Conservation (phyloP, 75 land plant genomes). For the Chamaecyparis obtusa region DNA sequence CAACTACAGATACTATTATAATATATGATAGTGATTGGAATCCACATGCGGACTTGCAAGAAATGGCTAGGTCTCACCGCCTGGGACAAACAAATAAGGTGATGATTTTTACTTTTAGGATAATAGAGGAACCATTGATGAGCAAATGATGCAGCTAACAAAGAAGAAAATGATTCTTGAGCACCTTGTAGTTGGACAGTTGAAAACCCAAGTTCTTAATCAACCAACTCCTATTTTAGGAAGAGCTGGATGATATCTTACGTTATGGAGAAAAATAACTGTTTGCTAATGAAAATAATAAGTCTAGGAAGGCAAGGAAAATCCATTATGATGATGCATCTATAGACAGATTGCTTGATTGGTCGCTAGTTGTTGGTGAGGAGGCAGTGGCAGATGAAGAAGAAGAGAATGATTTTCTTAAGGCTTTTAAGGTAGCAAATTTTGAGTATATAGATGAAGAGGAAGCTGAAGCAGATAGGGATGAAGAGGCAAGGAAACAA, state of each 20-base stretch:
- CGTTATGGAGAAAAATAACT: conserved; percentile 93
- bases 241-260: conserved; percentile 97
- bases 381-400: conserved; percentile 70
- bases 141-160: conserved; percentile 99
- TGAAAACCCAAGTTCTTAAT: conserved; percentile 82
- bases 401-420: conserved; percentile 83
- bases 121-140: conserved; percentile 93
- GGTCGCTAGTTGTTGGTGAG: conserved; percentile 75
- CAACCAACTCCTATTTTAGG: conserved; percentile 65
- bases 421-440: conserved; percentile 87
- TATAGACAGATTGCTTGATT: conserved; percentile 92
- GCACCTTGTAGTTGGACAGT: conserved; percentile 93
- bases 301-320: conserved; percentile 76
- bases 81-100: conserved; percentile 95
- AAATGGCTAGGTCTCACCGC: conserved; percentile 99
- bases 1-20: conserved; percentile 97
- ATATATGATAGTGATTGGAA: conserved; percentile 99
- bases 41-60: conserved; percentile 99
- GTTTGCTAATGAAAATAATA: conserved; percentile 86
- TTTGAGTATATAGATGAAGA: conserved; percentile 87
- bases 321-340: conserved; percentile 99
- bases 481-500: conserved; percentile 56
- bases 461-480: conserved; percentile 54
- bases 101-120: conserved; percentile 91
- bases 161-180: conserved; percentile 99